Evolutionary conservation across 257 asterid species (phyloP), one percentile per base, ranked within the genome.

Genomic region (Verbena officinalis): DNA sequence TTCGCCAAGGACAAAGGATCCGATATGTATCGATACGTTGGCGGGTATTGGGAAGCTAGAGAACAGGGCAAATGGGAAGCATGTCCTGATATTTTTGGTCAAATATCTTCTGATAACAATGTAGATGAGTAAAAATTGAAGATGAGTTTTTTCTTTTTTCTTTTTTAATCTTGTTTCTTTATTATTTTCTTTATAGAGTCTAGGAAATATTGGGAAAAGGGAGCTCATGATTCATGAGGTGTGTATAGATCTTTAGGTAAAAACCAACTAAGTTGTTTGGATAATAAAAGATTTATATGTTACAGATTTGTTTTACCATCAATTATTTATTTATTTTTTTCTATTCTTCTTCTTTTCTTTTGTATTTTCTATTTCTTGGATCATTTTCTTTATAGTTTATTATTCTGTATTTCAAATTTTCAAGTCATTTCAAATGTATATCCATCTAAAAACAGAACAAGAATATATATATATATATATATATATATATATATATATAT

Each of bases 31-130:
- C 86, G 82, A 20, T 90, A 78, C 46, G 4, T 67, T 22, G 97
- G 99, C 52, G 97, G 97, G 51, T 93, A 90, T 38, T 93, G 99
- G 99, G 99, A 93, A 70, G 95, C 99, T 34, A 81, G 96, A 80
- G 95, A 93, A 56, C 58, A 55, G 46, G 79, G 87, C 21, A 78
- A 80, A 52, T 93, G 99, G 99, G 96, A 86, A 34, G 84, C 80
- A 3, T 90, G 99, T 71, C 97, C 95, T 0, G 89, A 93, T 75
- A 90, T 90, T 74, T 93, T 93, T 75, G 96, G 99, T 39, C 92
- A 88, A 50, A 61, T 88, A 44, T 62, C 84, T 3, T 60, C 92
- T 17, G 93, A 88, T 45, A 86, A 93, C 60, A 64, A 48, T 34
- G 50, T 67, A 44, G 92, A 84, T 22, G 78, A 76, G 81, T 68